Evolutionary conservation across 164 flowering plant genomes (phyloP), one percentile per base, ranked within the genome.

Genomic region (Vitis amurensis): DNA sequence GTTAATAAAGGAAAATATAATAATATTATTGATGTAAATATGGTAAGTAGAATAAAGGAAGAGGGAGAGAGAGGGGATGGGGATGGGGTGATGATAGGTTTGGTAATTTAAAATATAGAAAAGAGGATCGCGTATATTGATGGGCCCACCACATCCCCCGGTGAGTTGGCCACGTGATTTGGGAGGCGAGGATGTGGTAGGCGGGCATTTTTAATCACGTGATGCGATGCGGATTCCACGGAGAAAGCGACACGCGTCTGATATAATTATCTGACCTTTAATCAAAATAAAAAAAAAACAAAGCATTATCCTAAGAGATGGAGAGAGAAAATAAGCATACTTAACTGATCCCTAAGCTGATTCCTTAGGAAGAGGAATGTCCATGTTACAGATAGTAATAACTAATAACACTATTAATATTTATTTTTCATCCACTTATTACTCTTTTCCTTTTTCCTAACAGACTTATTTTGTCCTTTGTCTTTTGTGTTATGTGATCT

Each of bases 141-240:
- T 15, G 85, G 86, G 67, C 67, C 88, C 82, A 77, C 78, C 67
- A 64, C 68, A 64, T 68, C 73, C 64, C 63, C 13, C 7, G 16
- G 64, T 89, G 86, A 89, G 91, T 88, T 89, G 94, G 91, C 94
- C 94, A 89, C 94, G 94, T 89, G 94, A 87, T 84, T 74, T 63
- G 80, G 87, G 84, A 76, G 83, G 83, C 80, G 77, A 53, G 81
- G 81, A 68, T 74, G 87, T 70, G 87, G 86, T 74, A 71, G 84
- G 84, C 78, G 71, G 74, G 62, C 74, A 71, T 77, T 78, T 82
- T 75, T 66, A 68, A 86, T 87, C 91, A 86, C 94, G 89, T 88
- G 91, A 86, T 73, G 66, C 63, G 71, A 66, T 67, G 86, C 91
- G 83, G 72, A 16, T 76, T 82, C 71, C 67, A 50, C 82, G 88